Base-by-base conservation (phyloP, 371 early-diverging fungal species). In the Haplosporangium sp. region DNA sequence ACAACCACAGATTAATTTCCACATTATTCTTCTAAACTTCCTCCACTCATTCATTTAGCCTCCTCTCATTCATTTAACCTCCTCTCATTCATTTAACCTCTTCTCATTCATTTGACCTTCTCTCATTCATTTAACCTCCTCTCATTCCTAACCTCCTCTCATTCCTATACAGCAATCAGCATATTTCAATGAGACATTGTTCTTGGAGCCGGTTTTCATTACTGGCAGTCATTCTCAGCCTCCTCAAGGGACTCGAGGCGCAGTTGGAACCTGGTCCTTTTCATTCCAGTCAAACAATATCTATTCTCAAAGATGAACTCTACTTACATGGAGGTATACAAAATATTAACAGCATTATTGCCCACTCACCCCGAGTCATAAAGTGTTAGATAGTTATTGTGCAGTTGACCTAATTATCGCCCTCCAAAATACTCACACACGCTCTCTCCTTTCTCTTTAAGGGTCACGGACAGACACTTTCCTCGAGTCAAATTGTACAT, bases 271-370 rank as follows among this genome's bases (percentile, higher is more conserved):
- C 67, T n/a, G 79, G 81, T 7, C 81, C 81, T 1, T 27, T 67
- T 17, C 75, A 50, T 15, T 68, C 75, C 57, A 68, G 63, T 17
- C 81, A 74, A 61, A 74, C 81, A 15, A 60, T 81, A 52, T 60
- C 81, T 53, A 81, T 81, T 39, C 81, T 81, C 39, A 64, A 64
- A 3, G 81, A 81, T 63, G 75, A 74, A 37, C 69, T 81, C 59
- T 81, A 81, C 42, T 40, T 81, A 34, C 81, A 81, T 47, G 81
- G 81, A 75, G 81, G 81, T 81, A 74, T 13, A 19, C 27, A 27
- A 27, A 27, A 27, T 27, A 27, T 27, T 20, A 7, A n/a, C 11
- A 27, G 45, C 6, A 17, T n/a, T n/a, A 19, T 61, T 35, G 4
- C 4, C 19, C 47, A 4, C 50, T n/a, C n/a, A 50, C 50, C 27